phyloP scores from a whole-genome alignment of 2,329 filamentous ascomycete species.

The Cryphonectria naterciae region DNA sequence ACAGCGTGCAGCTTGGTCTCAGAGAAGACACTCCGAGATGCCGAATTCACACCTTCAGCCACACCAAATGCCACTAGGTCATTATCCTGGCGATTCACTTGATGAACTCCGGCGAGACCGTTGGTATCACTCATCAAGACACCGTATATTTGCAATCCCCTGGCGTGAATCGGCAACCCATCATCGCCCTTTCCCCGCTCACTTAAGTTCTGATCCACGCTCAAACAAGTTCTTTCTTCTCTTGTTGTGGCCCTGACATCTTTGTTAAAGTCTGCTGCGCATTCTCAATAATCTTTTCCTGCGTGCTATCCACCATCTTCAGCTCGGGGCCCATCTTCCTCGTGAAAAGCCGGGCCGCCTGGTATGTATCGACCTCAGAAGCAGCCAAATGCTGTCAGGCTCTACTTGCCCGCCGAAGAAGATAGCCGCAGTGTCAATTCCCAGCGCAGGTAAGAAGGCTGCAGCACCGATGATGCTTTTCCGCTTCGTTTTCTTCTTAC shows the following conservation, averaged over 20 bases:
- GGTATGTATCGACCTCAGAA: constrained; percentile 13
- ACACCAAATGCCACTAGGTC: not conserved
- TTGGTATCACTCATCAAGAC: too few relatives aligned
- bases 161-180: not conserved
- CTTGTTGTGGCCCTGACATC: not conserved
- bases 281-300: constrained; percentile 17
- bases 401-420: constrained; percentile 17
- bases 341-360: constrained; percentile 2
- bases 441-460: constrained; percentile 19
- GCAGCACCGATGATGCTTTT: constrained; percentile 8
- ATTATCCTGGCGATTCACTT: not conserved
- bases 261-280: not conserved
- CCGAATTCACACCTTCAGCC: not conserved
- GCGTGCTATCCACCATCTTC: constrained; percentile 13
- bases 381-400: constrained; percentile 20
- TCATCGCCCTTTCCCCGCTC: not conserved
- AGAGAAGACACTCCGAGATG: not conserved
- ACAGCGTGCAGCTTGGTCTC: not conserved
- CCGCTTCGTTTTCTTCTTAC: constrained; percentile 12
- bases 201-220: not conserved
- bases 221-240: constrained; percentile 9
- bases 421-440: constrained; percentile 1
- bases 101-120: not conserved
- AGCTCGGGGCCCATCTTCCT: constrained; percentile 24
- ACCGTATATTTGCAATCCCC: not conserved